Evolutionary conservation across 2,329 filamentous ascomycete species (phyloP).

Genomic region (Fusarium cyanostomum): DNA sequence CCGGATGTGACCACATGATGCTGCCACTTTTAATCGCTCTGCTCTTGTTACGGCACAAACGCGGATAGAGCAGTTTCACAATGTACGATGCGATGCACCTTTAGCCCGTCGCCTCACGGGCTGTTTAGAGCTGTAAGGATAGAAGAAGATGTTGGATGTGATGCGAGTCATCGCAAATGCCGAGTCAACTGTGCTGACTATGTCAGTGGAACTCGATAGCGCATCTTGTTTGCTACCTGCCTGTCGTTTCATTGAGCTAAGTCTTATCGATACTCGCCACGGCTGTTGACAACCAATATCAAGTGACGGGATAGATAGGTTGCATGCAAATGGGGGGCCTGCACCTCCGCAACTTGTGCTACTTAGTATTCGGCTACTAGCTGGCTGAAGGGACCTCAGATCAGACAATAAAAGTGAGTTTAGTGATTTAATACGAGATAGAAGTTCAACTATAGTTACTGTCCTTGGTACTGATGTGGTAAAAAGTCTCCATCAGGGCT

Average conservation of each 20-base stretch:
- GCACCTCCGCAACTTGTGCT: conserved; percentile 26
- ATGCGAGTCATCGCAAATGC: conserved; percentile 1
- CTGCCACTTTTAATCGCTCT: neutral
- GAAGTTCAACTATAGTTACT: neutral
- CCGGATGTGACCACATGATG: conserved; percentile 26
- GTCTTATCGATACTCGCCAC: neutral
- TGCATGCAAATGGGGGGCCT: conserved; percentile 6
- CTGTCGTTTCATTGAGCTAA: neutral
- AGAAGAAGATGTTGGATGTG: neutral
- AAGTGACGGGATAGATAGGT: conserved; percentile 3
- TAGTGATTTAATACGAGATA: too few relatives aligned
- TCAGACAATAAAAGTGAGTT: neutral
- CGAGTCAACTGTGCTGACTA: neutral
- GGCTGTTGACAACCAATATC: neutral
- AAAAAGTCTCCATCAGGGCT: neutral
- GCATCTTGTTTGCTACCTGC: conserved; percentile 1
- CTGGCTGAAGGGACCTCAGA: neutral
- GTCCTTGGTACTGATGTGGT: neutral
- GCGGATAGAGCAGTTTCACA: conserved; percentile 30
- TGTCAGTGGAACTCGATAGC: neutral
- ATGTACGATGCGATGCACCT: conserved; percentile 26
- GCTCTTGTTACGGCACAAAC: conserved; percentile 4
- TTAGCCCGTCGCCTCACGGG: conserved; percentile 11
- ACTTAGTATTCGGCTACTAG: conserved; percentile 9
- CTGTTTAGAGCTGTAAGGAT: neutral